These are phyloP conservation scores for Eucalyptus cloeziana DNA, from an alignment of 345 rosid species.

Conservation along the genomic window DNA sequence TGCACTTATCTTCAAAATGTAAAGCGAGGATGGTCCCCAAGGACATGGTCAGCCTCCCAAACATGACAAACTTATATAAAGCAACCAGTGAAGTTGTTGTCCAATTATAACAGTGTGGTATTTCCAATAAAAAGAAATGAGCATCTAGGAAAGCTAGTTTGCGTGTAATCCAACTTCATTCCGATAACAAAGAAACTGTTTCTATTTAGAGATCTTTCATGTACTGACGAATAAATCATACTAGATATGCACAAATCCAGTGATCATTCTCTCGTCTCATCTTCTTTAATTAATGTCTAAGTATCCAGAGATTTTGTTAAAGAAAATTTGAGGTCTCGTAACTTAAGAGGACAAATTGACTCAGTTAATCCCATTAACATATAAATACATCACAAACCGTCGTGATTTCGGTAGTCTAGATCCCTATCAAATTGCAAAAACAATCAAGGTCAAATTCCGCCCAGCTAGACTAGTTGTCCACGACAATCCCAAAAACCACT, in stretches of 20 bases:
- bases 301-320: rapidly evolving
- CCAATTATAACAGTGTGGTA: not conserved
- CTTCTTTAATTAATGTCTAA: no score
- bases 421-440: no score
- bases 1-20: no score
- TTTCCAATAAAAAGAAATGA: not conserved
- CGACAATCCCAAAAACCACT: no score
- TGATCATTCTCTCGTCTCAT: rapidly evolving
- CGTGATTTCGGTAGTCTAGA: no score
- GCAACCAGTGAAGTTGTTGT: not conserved
- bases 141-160: not conserved
- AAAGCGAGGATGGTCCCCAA: not conserved
- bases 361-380: no score
- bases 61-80: not conserved
- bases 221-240: not conserved
- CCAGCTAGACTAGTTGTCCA: no score
- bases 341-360: rapidly evolving
- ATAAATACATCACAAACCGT: no score
- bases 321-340: rapidly evolving
- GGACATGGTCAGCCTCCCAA: not conserved
- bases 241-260: rapidly evolving
- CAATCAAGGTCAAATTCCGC: no score
- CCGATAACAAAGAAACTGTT: not conserved
- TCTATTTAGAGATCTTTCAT: not conserved
- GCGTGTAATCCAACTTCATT: not conserved